These are phyloP conservation scores for Climacium dendroides DNA, from an alignment of 225 moss, liverwort and hornwort genomes.

Conservation along the genomic window DNA sequence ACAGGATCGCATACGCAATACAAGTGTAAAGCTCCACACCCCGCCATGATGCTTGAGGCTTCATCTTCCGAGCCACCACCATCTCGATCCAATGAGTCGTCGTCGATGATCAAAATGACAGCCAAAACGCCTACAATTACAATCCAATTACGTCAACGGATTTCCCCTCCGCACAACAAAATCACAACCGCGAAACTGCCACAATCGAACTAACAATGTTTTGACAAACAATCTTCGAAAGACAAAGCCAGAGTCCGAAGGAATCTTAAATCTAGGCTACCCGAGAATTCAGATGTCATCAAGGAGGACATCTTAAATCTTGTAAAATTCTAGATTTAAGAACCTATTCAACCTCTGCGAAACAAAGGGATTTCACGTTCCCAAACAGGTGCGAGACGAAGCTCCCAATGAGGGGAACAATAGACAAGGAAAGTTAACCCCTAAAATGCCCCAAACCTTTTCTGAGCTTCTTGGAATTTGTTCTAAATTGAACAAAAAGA, in stretches of 20 bases:
- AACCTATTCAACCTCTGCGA: background rate
- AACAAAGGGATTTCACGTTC: background rate
- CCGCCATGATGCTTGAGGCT: conserved; percentile 2
- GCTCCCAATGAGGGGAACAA: background rate
- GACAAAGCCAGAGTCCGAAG: background rate
- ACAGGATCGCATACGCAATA: conserved; percentile 27
- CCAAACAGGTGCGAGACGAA: background rate
- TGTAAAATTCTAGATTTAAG: accelerated
- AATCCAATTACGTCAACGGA: background rate
- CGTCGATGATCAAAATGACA: background rate
- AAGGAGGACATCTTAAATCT: background rate
- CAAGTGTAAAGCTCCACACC: conserved; percentile 21
- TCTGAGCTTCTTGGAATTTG: too few species aligned
- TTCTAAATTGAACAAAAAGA: too few species aligned
- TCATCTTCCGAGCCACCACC: conserved; percentile 3
- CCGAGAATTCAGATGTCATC: background rate
- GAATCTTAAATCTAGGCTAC: background rate
- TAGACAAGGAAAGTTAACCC: too few species aligned
- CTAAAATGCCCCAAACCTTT: too few species aligned
- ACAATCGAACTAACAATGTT: background rate
- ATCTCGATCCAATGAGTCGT: background rate
- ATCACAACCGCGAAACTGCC: background rate
- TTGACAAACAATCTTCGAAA: background rate
- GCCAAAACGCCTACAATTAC: background rate
- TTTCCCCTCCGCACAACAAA: background rate